Evolutionary conservation across 495 filamentous ascomycete genomes (phyloP), one percentile per base, ranked within the genome.

Genomic region (Symbiotaphrina buchneri): DNA sequence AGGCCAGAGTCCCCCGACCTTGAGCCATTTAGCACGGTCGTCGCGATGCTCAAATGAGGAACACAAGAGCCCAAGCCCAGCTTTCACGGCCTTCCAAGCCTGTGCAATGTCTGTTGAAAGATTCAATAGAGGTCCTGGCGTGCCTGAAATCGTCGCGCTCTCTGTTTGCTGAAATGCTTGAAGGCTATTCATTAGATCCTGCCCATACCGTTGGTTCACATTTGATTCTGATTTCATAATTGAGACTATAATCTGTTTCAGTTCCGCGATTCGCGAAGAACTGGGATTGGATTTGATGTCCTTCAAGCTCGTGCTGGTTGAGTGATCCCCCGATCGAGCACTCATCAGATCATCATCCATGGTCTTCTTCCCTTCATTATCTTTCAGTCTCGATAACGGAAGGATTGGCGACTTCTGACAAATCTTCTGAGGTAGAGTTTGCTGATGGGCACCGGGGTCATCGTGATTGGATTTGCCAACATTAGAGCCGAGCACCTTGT

Each of bases 1-100:
- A 7, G 71, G 70, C 58, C 64, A 68, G 1, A 75, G 37, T 4
- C 43, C 42, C 10, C 55, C 62, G 10, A 42, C 24, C 16, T 47
- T 21, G 3, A 73, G 47, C 68, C 67, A 74, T 13, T n/a, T 4
- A 14, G 36, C 39, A 10, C 52, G 48, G 19, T 21, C 3, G 27
- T 61, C 49, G 4, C 43, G 38, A 3, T 20, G 5, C 8, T 41
- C 38, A 21, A 59, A 41, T 18, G 42, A 34, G 18, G 30, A 17
- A 8, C 27, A 41, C 23, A 61, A 44, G 11, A 29, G 16, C 2
- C 31, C 18, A 15, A 48, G 36, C 4, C 33, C 23, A 8, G 31
- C 7, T 4, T 22, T 27, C 7, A 52, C 28, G 3, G 31, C 32
- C 0, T 21, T 6, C 1, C 35, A 28, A n/a, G 45, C 40, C 3